These are phyloP conservation scores for Platanus orientalis DNA, from an alignment of 164 flowering plant genomes.

Conservation along the genomic window DNA sequence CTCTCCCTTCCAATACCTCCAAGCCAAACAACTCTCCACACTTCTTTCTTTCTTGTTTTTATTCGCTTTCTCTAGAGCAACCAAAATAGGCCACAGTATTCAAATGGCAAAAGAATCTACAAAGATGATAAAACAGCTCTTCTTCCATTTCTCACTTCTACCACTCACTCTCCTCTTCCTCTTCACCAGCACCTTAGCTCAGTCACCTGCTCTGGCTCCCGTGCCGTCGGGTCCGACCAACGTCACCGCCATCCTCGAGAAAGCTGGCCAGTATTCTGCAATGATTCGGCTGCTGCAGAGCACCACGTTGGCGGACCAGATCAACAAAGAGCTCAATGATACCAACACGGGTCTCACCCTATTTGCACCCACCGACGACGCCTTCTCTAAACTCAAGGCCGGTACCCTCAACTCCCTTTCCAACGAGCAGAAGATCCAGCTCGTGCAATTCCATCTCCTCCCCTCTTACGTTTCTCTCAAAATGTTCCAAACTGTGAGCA, in stretches of 20 bases:
- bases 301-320: slow-evolving; percentile 14
- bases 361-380: slow-evolving; percentile 37
- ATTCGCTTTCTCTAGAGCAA: neutral
- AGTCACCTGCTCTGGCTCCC: neutral
- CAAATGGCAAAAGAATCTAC: neutral
- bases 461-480: slow-evolving; percentile 43
- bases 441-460: slow-evolving; percentile 68
- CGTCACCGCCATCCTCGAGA: slow-evolving; percentile 5
- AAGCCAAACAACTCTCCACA: neutral
- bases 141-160: neutral
- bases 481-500: slow-evolving; percentile 77
- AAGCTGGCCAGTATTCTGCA: slow-evolving; percentile 13
- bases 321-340: slow-evolving; percentile 38
- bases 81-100: neutral
- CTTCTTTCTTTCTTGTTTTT: neutral
- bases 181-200: slow-evolving; percentile 14
- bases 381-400: slow-evolving; percentile 30
- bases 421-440: slow-evolving; percentile 50
- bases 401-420: slow-evolving; percentile 70
- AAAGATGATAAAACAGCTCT: slow-evolving; percentile 14
- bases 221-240: slow-evolving; percentile 11
- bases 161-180: slow-evolving; percentile 12
- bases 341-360: slow-evolving; percentile 36
- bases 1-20: slow-evolving; percentile 3
- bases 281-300: slow-evolving; percentile 23